Evolutionary conservation across 2,329 filamentous ascomycete species (phyloP), one percentile per base, ranked within the genome.

Genomic region (Berkeleyomyces basicola): DNA sequence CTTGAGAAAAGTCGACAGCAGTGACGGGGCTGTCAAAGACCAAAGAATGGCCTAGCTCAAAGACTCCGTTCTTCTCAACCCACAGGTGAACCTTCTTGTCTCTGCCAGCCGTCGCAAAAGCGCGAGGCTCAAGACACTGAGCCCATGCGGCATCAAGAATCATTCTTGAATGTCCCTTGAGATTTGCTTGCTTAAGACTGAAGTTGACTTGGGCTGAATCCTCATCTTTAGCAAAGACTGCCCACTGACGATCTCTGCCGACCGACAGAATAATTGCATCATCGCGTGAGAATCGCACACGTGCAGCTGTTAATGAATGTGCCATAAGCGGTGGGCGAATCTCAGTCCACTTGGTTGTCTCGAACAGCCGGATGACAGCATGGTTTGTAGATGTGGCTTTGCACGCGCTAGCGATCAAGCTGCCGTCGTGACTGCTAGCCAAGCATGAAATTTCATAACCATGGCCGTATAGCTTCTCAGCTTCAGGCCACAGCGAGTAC

Each of bases 401-500:
- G 76, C 93, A 99, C 1, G 93, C 90, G 61, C 91, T 96, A 40
- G 93, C 93, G 11, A 99, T 80, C 31, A 96, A 73, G 3, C 74
- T 77, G 10, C 87, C 86, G 68, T 90, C 84, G 69, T 88, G 82
- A 69, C 84, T 90, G 6, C 86, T 81, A 9, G 91, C 88, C 14
- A 96, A 82, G 44, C 89, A 87, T 1, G 90, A 95, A 59, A 99
- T 92, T 73, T 99, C 93, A 74, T 96, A 96, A 39, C 93, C 93
- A 74, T 99, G 93, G 1, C 93, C 93, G 74, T 99, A 99, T 1
- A 99, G 81, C 75, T 99, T 99, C 73, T 99, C 93, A 5, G 83
- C 83, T 71, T 99, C 93, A 2, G 93, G 93, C 90, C 91, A 99
- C 40, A 99, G 82, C 0, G 93, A 95, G 72, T 95, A 85, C 7